A percentile compares a stretch with the other conserved stretches of the same genome.
phyloP scores from a whole-genome alignment of 2,329 filamentous ascomycete species.

The Ophiostoma himal-ulmi region DNA sequence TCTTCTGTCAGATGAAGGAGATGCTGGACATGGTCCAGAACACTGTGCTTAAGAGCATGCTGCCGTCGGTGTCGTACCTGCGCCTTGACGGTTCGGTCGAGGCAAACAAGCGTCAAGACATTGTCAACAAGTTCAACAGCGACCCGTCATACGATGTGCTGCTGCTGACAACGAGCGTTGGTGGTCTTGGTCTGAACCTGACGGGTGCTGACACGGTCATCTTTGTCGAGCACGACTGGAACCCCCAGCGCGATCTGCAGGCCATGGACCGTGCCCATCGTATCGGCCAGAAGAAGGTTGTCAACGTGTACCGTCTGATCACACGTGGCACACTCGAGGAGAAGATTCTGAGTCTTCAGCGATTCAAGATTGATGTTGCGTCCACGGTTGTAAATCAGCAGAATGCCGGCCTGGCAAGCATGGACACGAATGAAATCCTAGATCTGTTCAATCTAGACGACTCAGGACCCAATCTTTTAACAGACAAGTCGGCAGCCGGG shows the following conservation, averaged over 20 bases:
- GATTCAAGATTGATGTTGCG: conserved; percentile 98
- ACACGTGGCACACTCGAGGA: conserved; percentile 94
- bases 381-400: conserved; percentile 98
- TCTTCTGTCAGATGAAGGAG: conserved; percentile 99
- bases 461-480: conserved; percentile 59
- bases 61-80: conserved; percentile 89
- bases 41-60: conserved; percentile 79
- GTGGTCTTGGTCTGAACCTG: conserved; percentile 87
- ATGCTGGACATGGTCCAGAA: conserved; percentile 99
- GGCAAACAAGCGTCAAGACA: conserved; percentile 88
- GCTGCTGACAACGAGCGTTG: conserved; percentile 88
- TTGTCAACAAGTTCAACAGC: conserved; percentile 98
- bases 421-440: conserved; percentile 98
- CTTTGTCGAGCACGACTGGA: conserved; percentile 99
- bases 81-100: conserved; percentile 93
- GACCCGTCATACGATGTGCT: conserved; percentile 95
- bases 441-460: conserved; percentile 93
- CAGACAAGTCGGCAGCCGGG: conserved; percentile 48
- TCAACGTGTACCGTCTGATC: conserved; percentile 96
- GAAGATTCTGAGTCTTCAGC: conserved; percentile 95
- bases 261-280: conserved; percentile 98
- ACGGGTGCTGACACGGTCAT: conserved; percentile 98
- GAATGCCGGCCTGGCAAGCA: conserved; percentile 86
- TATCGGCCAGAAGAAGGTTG: conserved; percentile 99
- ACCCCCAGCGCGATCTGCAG: conserved; percentile 96